These are phyloP conservation scores for Pseudogymnoascus verrucosus DNA, from an alignment of 2,329 filamentous ascomycete genomes.

Conservation along the genomic window DNA sequence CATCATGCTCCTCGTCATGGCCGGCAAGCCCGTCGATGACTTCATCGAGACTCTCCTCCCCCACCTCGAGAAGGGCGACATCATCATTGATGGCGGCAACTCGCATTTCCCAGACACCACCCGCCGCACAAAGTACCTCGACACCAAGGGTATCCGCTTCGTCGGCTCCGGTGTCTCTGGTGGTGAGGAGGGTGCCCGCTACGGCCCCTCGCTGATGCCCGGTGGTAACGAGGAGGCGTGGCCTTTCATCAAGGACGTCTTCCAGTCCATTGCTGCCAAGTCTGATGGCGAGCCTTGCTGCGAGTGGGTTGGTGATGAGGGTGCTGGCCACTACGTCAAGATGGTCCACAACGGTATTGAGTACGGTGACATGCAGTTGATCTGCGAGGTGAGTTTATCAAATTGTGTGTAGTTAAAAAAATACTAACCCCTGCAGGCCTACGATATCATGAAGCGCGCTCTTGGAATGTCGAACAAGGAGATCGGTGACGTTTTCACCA, in stretches of 20 bases:
- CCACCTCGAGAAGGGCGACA: slow-evolving; percentile 76
- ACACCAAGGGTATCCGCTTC: slow-evolving; percentile 82
- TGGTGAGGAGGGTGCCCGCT: slow-evolving; percentile 98
- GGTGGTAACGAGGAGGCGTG: slow-evolving; percentile 97
- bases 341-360: slow-evolving; percentile 99
- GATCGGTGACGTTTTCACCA: slow-evolving; percentile 86
- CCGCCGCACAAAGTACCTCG: slow-evolving; percentile 87
- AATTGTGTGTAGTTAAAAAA: background rate
- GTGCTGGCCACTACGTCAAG: slow-evolving; percentile 99
- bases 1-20: slow-evolving; percentile 98
- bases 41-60: slow-evolving; percentile 95
- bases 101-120: slow-evolving; percentile 99
- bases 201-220: slow-evolving; percentile 96
- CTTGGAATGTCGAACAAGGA: slow-evolving; percentile 84
- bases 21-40: slow-evolving; percentile 93
- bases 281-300: slow-evolving; percentile 96
- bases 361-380: slow-evolving; percentile 99
- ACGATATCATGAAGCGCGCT: slow-evolving; percentile 99
- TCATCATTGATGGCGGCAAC: slow-evolving; percentile 99
- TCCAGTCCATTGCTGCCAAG: slow-evolving; percentile 97
- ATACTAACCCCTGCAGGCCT: slow-evolving; percentile 55
- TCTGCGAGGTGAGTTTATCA: slow-evolving; percentile 70
- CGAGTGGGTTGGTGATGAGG: slow-evolving; percentile 99
- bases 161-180: slow-evolving; percentile 97
- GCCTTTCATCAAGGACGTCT: slow-evolving; percentile 97